Conservation (phyloP, 2,329 filamentous ascomycete genomes). For the Fusarium sp. region DNA sequence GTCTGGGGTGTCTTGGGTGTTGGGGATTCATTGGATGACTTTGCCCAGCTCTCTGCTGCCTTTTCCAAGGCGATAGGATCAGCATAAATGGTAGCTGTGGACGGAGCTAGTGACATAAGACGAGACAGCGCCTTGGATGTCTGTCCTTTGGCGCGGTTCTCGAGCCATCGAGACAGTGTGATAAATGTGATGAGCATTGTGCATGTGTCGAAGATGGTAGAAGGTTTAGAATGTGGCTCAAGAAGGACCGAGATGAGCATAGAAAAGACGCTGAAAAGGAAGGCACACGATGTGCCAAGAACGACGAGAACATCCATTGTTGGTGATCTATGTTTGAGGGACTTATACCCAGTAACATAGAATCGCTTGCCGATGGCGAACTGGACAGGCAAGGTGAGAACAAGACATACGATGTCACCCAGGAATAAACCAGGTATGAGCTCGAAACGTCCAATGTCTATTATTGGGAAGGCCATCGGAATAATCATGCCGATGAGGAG, state of each 20-base stretch:
- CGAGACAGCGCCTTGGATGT: slow-evolving; percentile 93
- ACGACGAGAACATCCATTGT: slow-evolving; percentile 99
- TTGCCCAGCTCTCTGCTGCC: slow-evolving; percentile 78
- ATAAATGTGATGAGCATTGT: slow-evolving; percentile 99
- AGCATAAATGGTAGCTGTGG: slow-evolving; percentile 95
- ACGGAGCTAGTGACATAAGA: slow-evolving; percentile 94
- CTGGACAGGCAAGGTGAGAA: slow-evolving; percentile 90
- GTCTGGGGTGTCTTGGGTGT: not conserved
- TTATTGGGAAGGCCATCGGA: slow-evolving; percentile 79
- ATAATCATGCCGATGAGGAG: slow-evolving; percentile 93
- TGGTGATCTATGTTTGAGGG: slow-evolving; percentile 85
- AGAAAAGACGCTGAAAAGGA: slow-evolving; percentile 90
- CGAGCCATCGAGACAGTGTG: slow-evolving; percentile 88
- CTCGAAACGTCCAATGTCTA: slow-evolving; percentile 79
- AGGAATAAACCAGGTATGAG: slow-evolving; percentile 82
- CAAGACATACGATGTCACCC: slow-evolving; percentile 84
- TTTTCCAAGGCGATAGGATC: slow-evolving; percentile 97
- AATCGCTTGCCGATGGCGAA: slow-evolving; percentile 97
- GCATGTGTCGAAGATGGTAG: slow-evolving; percentile 95
- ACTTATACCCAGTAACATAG: slow-evolving; percentile 91
- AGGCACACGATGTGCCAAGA: slow-evolving; percentile 93
- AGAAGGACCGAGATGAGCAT: slow-evolving; percentile 84
- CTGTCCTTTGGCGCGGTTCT: slow-evolving; percentile 95
- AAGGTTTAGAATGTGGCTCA: slow-evolving; percentile 79
- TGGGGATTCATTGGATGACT: slow-evolving; percentile 23